These are phyloP conservation scores for Krasilnikovozyma curviuscula DNA, from an alignment of 768 basidiomycete genomes.

Conservation along the genomic window DNA sequence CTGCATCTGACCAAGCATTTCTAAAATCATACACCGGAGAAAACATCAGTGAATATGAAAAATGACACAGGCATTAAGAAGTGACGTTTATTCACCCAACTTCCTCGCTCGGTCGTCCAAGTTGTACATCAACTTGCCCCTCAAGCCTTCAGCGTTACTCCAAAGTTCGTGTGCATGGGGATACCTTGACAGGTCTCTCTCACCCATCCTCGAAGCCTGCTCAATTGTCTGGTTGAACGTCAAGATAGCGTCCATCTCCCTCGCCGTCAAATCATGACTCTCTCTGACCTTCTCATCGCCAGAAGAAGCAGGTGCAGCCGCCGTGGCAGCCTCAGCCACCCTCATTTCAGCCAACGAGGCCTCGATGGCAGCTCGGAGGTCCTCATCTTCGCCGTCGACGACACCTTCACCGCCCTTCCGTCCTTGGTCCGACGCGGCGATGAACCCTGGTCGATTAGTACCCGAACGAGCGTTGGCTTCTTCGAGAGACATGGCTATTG, in stretches of 20 bases:
- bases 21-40: conserved; percentile 27
- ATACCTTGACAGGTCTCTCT: conserved; percentile 55
- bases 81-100: conserved; percentile 42
- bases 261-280: background rate
- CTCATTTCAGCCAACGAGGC: conserved; percentile 64
- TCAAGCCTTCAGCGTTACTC: conserved; percentile 54
- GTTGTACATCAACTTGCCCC: conserved; percentile 65
- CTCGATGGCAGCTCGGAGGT: conserved; percentile 81
- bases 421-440: conserved; percentile 27
- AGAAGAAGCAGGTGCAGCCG: conserved; percentile 25
- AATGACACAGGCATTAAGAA: background rate
- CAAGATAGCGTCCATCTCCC: conserved; percentile 64
- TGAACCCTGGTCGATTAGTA: conserved; percentile 43
- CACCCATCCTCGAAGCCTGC: conserved; percentile 53
- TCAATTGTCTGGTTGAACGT: conserved; percentile 83
- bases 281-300: conserved; percentile 16
- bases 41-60: background rate
- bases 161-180: conserved; percentile 69
- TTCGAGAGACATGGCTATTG: conserved; percentile 74
- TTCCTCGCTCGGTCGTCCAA: conserved; percentile 68
- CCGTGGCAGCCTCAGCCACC: conserved; percentile 16
- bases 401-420: conserved; percentile 1
- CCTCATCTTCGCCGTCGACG: conserved; percentile 74
- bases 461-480: conserved; percentile 35
- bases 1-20: conserved; percentile 81